phyloP scores from a whole-genome alignment of 2,329 filamentous ascomycete genomes.

The Aspergillus sp. region DNA sequence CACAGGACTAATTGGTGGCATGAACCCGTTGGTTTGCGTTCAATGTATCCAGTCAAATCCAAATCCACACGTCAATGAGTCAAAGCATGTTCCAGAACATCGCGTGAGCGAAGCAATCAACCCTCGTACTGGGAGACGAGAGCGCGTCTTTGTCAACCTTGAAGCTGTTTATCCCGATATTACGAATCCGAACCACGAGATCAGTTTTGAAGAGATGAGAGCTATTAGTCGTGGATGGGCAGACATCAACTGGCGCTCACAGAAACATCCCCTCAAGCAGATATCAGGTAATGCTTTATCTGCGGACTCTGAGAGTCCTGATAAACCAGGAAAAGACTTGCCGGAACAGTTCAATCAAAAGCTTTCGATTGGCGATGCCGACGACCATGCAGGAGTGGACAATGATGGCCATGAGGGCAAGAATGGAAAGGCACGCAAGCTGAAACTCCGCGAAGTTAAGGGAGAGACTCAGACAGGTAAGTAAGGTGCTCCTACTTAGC shows the following conservation, averaged over 20 bases:
- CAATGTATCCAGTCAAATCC: slow-evolving; percentile 45
- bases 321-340: slow-evolving; percentile 15
- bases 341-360: slow-evolving; percentile 24
- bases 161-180: slow-evolving; percentile 74
- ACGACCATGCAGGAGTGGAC: slow-evolving; percentile 7
- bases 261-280: slow-evolving; percentile 46
- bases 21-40: slow-evolving; percentile 31
- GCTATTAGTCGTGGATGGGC: slow-evolving; percentile 64
- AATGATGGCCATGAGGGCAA: slow-evolving; percentile 20
- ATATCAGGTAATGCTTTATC: slow-evolving; percentile 33
- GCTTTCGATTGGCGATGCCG: slow-evolving; percentile 17
- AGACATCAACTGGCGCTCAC: slow-evolving; percentile 43
- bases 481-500: slow-evolving; percentile 17
- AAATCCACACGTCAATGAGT: slow-evolving; percentile 29
- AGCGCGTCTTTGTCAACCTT: slow-evolving; percentile 80
- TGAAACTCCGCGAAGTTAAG: slow-evolving; percentile 76
- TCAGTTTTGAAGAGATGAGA: slow-evolving; percentile 86
- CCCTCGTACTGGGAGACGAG: slow-evolving; percentile 68
- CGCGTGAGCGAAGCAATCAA: slow-evolving; percentile 76
- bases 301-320: slow-evolving; percentile 6
- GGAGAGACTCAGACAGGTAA: slow-evolving; percentile 82
- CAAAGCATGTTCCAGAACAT: slow-evolving; percentile 58
- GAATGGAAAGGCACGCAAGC: slow-evolving; percentile 50
- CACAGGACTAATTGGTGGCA: slow-evolving; percentile 83
- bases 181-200: slow-evolving; percentile 61